Base-by-base conservation (phyloP, 768 basidiomycete genomes). In the Termitomyces titanicus region DNA sequence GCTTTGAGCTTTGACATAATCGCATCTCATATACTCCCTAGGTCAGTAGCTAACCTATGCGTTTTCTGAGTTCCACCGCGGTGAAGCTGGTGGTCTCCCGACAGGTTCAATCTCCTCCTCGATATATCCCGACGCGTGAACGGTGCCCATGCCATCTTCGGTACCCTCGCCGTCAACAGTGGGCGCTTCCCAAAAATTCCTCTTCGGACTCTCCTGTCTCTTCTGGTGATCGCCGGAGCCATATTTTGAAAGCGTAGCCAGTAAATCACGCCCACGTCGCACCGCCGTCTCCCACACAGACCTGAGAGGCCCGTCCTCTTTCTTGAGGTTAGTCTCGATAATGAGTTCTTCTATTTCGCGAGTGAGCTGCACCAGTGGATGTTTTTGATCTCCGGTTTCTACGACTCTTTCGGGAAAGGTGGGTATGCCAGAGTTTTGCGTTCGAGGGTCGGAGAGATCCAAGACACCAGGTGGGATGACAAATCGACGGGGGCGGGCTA, bases 281-380 rank as follows among this genome's bases (percentile, higher is more conserved):
- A 81, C 60, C 0, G 78, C 79, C 1, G 61, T 69, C 51, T 82
- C 75, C 81, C 83, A 85, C 10, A 74, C 78, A 35, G 67, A 78
- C 62, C 70, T 70, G 51, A 88, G 71, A n/a, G 84, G 85, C 13
- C 82, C 85, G 1, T 80, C 79, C 38, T 85, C 81, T 50, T 72
- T 75, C 68, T 77, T 81, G 38, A 91, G 68, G 61, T 79, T 81
- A 31, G 73, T 72, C 69, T 89, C 89, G 3, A 90, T 76, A 45
- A 88, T 69, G 63, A 89, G 74, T 38, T 82, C 74, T 66, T 85
- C 80, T 76, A 91, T 85, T 68, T 87, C 86, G 15, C 66, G 56
- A 45, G 75, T 66, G 46, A 89, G 67, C 46, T 67, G 44, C 11
- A 70, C 72, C 49, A 84, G 69, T 11, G 39, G 68, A 34, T 38